Base-by-base conservation (phyloP, 2,329 filamentous ascomycete genomes). In the Phaeophleospora eucalypticola region DNA sequence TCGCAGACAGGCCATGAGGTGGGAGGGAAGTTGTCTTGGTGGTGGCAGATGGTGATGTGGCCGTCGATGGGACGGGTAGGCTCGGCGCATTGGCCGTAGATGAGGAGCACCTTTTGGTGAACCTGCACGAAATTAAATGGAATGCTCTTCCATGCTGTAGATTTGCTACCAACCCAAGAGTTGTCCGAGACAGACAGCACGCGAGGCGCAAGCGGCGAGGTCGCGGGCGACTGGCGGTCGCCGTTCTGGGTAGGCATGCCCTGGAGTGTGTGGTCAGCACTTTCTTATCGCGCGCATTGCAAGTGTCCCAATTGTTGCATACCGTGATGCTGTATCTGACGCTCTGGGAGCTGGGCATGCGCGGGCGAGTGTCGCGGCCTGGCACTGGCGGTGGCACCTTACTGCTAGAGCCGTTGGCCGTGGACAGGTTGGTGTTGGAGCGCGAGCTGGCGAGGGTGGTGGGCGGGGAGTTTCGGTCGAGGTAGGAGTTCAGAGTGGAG, bases 1-100 rank as follows among this genome's bases (percentile, higher is more conserved):
- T 89, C 84, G 64, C 77, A 84, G 9, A 96, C 91, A 1, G 90
- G 91, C 90, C 91, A 97, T 57, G 76, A 78, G 10, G 83, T 86
- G 0, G 87, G 73, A 4, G 91, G 90, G 65, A 96, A 95, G 51
- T 74, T 82, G 65, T 95, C 89, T 67, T 95, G 87, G 57, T 89
- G 80, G 61, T 93, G 86, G 61, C 79, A 84, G 51, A 96, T 79
- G 2, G 83, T 89, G 41, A 97, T 62, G 21, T 73, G 85, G 56
- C 93, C 93, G 63, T 95, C 89, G 50, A 94, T 69, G 43, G 81
- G 74, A 63, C 81, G 80, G 43, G 82, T 76, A 4, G 82, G 74
- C 54, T 95, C 87, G 48, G 86, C 89, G 56, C 95, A 84, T 40
- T 86, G 83, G 41, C 91, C 91, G 59, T 84, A 82, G 38, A 96